These are phyloP conservation scores for Berberis vulgaris DNA, from an alignment of 164 flowering plant species.

Conservation along the genomic window DNA sequence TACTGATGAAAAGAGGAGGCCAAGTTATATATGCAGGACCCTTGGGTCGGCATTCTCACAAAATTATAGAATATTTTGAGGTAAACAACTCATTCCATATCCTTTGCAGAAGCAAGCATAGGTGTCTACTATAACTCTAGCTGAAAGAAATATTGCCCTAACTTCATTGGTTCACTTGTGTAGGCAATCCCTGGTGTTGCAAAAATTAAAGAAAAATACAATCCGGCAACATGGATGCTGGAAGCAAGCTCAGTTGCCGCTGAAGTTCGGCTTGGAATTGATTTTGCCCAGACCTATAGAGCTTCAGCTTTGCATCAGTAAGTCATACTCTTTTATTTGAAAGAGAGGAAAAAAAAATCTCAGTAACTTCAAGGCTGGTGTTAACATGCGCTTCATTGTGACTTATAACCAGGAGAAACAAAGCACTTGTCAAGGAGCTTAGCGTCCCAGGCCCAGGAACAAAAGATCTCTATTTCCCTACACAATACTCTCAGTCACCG, in stretches of 20 bases:
- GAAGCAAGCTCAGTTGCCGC: conserved; percentile 83
- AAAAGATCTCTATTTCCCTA: conserved; percentile 61
- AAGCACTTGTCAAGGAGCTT: conserved; percentile 58
- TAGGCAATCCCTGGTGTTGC: conserved; percentile 77
- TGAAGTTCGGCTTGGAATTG: conserved; percentile 63
- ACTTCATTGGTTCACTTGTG: conserved; percentile 1
- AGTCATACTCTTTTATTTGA: conserved; percentile 15
- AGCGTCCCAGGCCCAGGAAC: conserved; percentile 67
- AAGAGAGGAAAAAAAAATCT: no score
- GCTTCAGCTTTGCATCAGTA: conserved; percentile 72
- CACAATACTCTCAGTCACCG: conserved; percentile 57
- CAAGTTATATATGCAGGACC: conserved; percentile 87
- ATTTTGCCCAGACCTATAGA: conserved; percentile 75
- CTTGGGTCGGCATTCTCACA: conserved; percentile 67
- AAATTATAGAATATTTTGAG: conserved; percentile 76
- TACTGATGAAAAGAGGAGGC: conserved; percentile 93
- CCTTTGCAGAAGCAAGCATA: background rate
- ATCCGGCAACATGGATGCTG: conserved; percentile 98
- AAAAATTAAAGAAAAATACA: conserved; percentile 67
- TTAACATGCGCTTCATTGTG: conserved; percentile 6
- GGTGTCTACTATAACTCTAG: no score
- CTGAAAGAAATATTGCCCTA: background rate
- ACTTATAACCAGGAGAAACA: conserved; percentile 47
- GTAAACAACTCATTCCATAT: conserved; percentile 14
- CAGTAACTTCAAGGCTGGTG: no score